Percentiles rank a stretch among this genome's conserved stretches.
Evolutionary conservation across 2,329 filamentous ascomycete species (phyloP).

Genomic region (Ophiostoma australiae): DNA sequence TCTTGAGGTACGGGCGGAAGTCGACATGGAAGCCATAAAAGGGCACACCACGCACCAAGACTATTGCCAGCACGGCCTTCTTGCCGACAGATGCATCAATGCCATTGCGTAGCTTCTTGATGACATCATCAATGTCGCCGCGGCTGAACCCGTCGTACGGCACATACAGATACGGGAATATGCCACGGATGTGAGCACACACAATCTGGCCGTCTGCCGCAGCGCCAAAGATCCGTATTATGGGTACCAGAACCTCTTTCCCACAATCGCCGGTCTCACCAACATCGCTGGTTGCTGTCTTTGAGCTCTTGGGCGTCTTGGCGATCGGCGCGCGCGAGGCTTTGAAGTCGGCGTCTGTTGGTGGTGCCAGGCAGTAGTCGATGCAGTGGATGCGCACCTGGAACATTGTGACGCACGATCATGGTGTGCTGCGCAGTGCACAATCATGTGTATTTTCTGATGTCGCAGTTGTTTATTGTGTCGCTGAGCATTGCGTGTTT

Average conservation of each 20-base stretch:
- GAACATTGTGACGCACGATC: conserved; percentile 49
- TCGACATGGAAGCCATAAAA: conserved; percentile 97
- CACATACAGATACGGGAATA: conserved; percentile 92
- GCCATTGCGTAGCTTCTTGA: conserved; percentile 62
- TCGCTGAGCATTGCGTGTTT: no score
- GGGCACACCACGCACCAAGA: conserved; percentile 83
- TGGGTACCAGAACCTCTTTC: conserved; percentile 63
- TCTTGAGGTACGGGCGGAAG: conserved; percentile 85
- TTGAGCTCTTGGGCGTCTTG: background rate
- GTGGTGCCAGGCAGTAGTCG: conserved; percentile 82
- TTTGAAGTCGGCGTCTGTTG: conserved; percentile 69
- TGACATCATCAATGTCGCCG: conserved; percentile 18
- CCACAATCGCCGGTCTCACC: background rate
- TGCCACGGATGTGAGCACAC: conserved; percentile 91
- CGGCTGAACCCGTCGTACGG: conserved; percentile 20
- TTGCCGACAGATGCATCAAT: conserved; percentile 84
- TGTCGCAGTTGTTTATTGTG: background rate
- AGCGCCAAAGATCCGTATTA: conserved; percentile 85
- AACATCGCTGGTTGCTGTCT: background rate
- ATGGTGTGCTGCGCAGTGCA: background rate
- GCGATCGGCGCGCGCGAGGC: conserved; percentile 46
- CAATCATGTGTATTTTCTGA: background rate
- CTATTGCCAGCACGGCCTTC: conserved; percentile 73
- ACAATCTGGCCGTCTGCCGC: conserved; percentile 95
- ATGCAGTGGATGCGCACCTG: conserved; percentile 91